These are phyloP conservation scores for Pestalotiopsis sp. DNA, from an alignment of 2,329 filamentous ascomycete species.

Conservation along the genomic window DNA sequence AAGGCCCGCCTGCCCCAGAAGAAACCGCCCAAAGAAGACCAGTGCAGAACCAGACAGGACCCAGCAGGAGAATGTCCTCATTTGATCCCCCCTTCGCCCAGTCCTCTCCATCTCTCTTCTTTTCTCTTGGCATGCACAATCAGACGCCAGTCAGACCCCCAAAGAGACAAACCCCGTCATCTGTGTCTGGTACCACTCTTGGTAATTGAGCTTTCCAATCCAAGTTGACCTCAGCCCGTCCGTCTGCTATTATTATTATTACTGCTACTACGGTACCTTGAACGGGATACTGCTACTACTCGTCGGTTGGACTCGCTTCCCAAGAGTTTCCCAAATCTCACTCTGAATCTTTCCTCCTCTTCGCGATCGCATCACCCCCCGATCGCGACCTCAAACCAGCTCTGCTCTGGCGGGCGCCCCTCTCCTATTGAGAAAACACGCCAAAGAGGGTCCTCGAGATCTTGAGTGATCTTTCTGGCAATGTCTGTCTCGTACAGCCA, in stretches of 20 bases:
- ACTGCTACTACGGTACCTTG: no score
- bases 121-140: conserved; percentile 10
- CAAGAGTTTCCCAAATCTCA: not conserved
- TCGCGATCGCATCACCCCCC: no score
- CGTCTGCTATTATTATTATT: no score
- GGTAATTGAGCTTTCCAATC: no score
- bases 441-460: not conserved
- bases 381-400: not conserved
- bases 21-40: not conserved
- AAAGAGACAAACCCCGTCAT: not conserved
- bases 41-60: not conserved
- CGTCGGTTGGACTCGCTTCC: no score
- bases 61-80: conserved; percentile 5
- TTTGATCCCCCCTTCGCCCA: conserved; percentile 10
- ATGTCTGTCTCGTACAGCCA: conserved; percentile 11
- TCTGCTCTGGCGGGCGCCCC: not conserved
- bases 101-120: conserved; percentile 3
- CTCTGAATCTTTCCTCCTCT: not conserved
- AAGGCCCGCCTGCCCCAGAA: not conserved
- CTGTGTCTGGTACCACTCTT: not conserved
- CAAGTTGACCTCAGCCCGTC: no score
- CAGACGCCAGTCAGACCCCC: conserved; percentile 7
- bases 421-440: not conserved
- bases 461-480: not conserved
- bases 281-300: no score